Base-by-base conservation (phyloP, 805 yeast species). In the Torulaspora gathmanii region DNA sequence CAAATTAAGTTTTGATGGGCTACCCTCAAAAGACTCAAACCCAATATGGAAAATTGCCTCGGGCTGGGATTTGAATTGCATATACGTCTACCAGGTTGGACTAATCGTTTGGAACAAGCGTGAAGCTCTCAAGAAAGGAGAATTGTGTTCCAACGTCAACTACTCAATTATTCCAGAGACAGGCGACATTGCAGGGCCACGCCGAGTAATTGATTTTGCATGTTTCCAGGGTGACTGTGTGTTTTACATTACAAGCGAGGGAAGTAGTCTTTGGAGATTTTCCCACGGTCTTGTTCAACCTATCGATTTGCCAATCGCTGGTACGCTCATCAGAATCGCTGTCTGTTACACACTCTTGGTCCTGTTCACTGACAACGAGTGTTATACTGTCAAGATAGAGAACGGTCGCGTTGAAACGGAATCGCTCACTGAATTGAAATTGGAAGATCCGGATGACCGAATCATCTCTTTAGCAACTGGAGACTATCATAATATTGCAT, bases 401-500 rank as follows among this genome's bases (percentile, higher is more conserved):
- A 45, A 50, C 37, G 55, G 58, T 6, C 39, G 47, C 8, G 37
- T 60, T 4, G 54, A 47, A 8, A 13, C 37, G 31, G 49, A 36
- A 20, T 43, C 49, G 19, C 40, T 56, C 22, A 34, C 42, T 3
- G 40, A 46, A 36, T 22, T 60, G 28, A 49, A 50, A 17, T 27
- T 60, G 12, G 60, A 63, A 11, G 64, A 57, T 15, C 77, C 78
- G 0, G 63, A 73, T 5, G 70, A 60, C 19, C 70, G 71, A 1
- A 72, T 83, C 25, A 70, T 78, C 5, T 73, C 82, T 2, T 66
- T 84, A 1, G 80, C 77, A 0, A 75, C 80, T 42, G 95, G 91
- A 1, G 93, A 86, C 59, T 79, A 83, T 56, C 95, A 86, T 58
- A 70, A 60, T 25, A 55, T 85, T 37, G 91, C 86, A 0, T 64